Evolutionary conservation across 2,329 filamentous ascomycete genomes (phyloP).

Genomic region (Zymoseptoria tritici): DNA sequence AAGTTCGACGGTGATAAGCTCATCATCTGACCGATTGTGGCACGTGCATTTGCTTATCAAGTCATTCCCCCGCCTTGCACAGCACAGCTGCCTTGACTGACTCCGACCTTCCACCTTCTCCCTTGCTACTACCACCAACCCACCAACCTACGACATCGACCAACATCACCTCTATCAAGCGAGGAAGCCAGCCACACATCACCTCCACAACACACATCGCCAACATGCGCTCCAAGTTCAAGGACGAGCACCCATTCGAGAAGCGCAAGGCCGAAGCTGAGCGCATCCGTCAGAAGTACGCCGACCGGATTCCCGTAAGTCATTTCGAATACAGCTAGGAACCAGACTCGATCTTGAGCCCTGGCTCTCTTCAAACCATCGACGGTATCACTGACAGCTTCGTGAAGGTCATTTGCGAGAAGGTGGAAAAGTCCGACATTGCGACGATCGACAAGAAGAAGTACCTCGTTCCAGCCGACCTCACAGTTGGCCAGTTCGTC

Average conservation of each 20-base stretch:
- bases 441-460: conserved; percentile 99
- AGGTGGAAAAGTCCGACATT: conserved; percentile 98
- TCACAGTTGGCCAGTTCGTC: conserved; percentile 98
- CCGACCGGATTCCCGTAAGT: conserved; percentile 94
- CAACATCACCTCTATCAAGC: neutral
- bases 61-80: neutral
- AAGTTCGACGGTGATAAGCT: neutral
- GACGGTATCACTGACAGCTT: conserved; percentile 4
- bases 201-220: conserved; percentile 27
- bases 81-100: neutral
- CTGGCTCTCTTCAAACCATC: neutral
- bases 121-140: neutral
- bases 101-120: neutral
- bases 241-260: conserved; percentile 99
- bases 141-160: conserved; percentile 11
- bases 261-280: conserved; percentile 99
- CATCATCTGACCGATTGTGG: neutral
- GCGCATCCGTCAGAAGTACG: conserved; percentile 98
- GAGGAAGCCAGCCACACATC: conserved; percentile 1
- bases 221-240: conserved; percentile 98
- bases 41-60: neutral
- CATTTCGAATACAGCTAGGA: neutral
- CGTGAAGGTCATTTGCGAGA: conserved; percentile 91
- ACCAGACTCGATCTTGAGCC: neutral
- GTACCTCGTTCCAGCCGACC: conserved; percentile 92